These are phyloP conservation scores for Pinus taeda DNA, from an alignment of 75 land plant species.

Conservation along the genomic window DNA sequence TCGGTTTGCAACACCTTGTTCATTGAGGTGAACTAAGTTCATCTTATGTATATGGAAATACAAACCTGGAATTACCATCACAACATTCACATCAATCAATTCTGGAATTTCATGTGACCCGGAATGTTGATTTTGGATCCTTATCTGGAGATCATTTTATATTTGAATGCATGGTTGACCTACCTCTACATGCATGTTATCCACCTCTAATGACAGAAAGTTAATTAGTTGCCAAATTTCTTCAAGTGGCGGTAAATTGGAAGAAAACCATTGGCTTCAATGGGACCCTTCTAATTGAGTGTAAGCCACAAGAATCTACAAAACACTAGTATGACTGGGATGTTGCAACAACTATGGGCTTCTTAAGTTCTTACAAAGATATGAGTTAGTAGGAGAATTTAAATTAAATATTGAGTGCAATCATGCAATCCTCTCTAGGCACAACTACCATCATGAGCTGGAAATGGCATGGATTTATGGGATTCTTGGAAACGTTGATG, in stretches of 20 bases:
- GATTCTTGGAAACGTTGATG: conserved; percentile 86
- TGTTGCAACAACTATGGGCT: conserved; percentile 84
- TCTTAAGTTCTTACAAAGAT: conserved; percentile 69
- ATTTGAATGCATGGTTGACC: too few species aligned
- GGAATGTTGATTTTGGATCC: too few species aligned
- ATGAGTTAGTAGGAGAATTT: conserved; percentile 80
- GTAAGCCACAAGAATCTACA: conserved; percentile 98
- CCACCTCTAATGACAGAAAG: too few species aligned
- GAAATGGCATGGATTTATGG: conserved; percentile 95
- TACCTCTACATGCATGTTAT: too few species aligned
- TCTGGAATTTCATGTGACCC: too few species aligned
- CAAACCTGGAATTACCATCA: too few species aligned
- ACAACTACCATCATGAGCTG: conserved; percentile 95
- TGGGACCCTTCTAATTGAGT: conserved; percentile 85
- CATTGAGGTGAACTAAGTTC: too few species aligned
- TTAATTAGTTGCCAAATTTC: conserved; percentile 38
- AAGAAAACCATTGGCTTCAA: conserved; percentile 73
- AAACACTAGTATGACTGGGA: conserved; percentile 99
- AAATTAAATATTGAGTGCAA: conserved; percentile 96
- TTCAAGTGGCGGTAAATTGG: conserved; percentile 69
- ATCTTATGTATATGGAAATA: too few species aligned
- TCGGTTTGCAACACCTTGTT: too few species aligned
- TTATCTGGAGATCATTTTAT: too few species aligned
- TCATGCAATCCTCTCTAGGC: conserved; percentile 96
- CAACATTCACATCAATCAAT: too few species aligned